Evolutionary conservation across 768 basidiomycete species (phyloP).

Genomic region (Coprinellus micaceus): DNA sequence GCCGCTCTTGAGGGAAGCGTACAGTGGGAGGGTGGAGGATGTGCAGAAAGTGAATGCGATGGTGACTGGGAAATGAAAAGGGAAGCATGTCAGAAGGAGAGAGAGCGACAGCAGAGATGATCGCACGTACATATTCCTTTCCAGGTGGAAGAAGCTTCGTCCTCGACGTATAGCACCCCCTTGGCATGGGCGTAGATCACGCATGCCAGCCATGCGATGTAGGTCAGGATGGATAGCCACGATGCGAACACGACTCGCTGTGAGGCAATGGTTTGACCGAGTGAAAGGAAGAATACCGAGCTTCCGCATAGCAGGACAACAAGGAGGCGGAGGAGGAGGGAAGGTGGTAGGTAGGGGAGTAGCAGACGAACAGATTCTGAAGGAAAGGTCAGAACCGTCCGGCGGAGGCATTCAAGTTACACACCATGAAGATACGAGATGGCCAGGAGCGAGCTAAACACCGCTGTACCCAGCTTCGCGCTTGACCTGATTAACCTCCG

Average conservation of each 20-base stretch:
- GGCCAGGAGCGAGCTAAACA: conserved; percentile 48
- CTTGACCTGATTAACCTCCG: conserved; percentile 41
- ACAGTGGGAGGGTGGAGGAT: conserved; percentile 60
- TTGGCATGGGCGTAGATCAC: conserved; percentile 49
- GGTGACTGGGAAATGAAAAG: conserved; percentile 38
- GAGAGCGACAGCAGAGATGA: background rate
- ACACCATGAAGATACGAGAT: conserved; percentile 64
- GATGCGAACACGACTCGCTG: conserved; percentile 54
- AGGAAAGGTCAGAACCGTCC: background rate
- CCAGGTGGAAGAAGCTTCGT: conserved; percentile 50
- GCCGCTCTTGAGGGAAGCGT: conserved; percentile 52
- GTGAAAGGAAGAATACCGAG: conserved; percentile 47
- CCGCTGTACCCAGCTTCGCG: conserved; percentile 42
- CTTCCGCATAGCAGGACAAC: conserved; percentile 41
- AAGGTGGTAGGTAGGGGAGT: conserved; percentile 43
- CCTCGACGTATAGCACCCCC: conserved; percentile 31
- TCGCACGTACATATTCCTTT: conserved; percentile 57
- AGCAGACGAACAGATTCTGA: conserved; percentile 54
- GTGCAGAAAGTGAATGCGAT: conserved; percentile 66
- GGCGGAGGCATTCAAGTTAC: conserved; percentile 18
- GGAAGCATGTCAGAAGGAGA: conserved; percentile 1
- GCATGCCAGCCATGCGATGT: conserved; percentile 57
- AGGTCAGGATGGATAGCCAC: conserved; percentile 56
- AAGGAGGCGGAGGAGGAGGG: conserved; percentile 33
- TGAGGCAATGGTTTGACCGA: conserved; percentile 52